Base-by-base conservation (phyloP, 176 grass and related monocot species). In the Phragmites australis region DNA sequence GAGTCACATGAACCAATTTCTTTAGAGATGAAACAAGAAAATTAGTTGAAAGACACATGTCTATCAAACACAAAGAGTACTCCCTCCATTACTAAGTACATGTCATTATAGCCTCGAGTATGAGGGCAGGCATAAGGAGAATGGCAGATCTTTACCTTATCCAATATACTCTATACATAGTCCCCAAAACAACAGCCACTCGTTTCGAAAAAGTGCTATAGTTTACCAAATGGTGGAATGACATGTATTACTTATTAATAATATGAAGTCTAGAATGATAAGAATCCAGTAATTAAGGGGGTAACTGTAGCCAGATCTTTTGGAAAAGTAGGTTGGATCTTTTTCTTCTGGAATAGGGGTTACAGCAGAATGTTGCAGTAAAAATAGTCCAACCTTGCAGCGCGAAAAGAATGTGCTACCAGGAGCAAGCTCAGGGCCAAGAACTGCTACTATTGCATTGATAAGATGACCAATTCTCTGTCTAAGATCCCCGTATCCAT, bases 391-490 rank as follows among this genome's bases (percentile, higher is more conserved):
- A 88, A 97, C 94, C 94, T 98, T 94, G 90, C 92, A 98, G 68
- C 96, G 96, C 27, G 96, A 94, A 90, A 98, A 98, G 65, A 98
- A 98, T 74, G 66, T 93, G 85, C 96, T 94, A 74, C 88, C 88
- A 83, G 96, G 90, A 78, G 86, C 75, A 85, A 98, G 88, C 84
- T 98, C 96, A 51, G 96, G 96, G 79, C 96, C 96, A 89, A 98
- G 83, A 84, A 98, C 96, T 82, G 90, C 96, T 68, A 98, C 92
- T 81, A 98, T 91, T 85, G 90, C 92, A 88, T 98, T 98, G 54
- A 98, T 93, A 82, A 98, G 88, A 77, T 81, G 86, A 7, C 90
- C 96, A 81, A 98, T 89, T 88, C 90, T 88, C 75, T 98, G 92
- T 79, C 92, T 94, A 80, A 98, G 88, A 85, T 98, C 90, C 75